Base-by-base conservation (phyloP, 768 basidiomycete genomes). In the Boletales sp. region DNA sequence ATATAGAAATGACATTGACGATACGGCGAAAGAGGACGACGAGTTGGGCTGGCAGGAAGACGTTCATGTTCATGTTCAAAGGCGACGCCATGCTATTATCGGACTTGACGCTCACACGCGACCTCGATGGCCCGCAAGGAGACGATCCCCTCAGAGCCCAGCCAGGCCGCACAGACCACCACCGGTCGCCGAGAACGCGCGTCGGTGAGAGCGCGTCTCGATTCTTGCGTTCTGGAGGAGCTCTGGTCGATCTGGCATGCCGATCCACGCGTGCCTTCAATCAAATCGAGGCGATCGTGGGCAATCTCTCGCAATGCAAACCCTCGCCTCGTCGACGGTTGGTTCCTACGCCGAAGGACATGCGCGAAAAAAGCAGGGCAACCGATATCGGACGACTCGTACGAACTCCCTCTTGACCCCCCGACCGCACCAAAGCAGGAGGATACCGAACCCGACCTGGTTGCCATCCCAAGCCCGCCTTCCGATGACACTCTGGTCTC, bases 1-100 rank as follows among this genome's bases (percentile, higher is more conserved):
- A 38, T 11, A n/a, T 28, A 8, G 30, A 33, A 32, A 90, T 75
- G 35, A 78, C 80, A 56, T 87, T 85, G 51, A 82, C 77, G 32
- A 90, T 70, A 51, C 87, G 74, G 54, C 78, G 84, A 47, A 89
- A 71, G 33, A 89, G 66, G 36, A 78, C 67, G 49, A 77, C 74
- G 60, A 89, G 78, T 49, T 80, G 80, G 39, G 76, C 71, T 33
- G 87, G 82, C 57, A 87, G 58, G 58, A 71, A 73, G 46, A 75
- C 57, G 62, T 70, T 74, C 79, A 81, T 64, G 46, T 37, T 38
- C 21, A 13, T 3, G 32, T 33, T 10, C 32, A 15, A 5, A 7
- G 34, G 34, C 15, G 34, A 34, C 14, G 34, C 7, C 10, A 34
- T 7, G 4, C 21, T 8, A 34, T 28, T 8, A 34, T 28, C 25